Evolutionary conservation across 306 rosid species (phyloP).

Genomic region (Oxytropis ochrocephala): DNA sequence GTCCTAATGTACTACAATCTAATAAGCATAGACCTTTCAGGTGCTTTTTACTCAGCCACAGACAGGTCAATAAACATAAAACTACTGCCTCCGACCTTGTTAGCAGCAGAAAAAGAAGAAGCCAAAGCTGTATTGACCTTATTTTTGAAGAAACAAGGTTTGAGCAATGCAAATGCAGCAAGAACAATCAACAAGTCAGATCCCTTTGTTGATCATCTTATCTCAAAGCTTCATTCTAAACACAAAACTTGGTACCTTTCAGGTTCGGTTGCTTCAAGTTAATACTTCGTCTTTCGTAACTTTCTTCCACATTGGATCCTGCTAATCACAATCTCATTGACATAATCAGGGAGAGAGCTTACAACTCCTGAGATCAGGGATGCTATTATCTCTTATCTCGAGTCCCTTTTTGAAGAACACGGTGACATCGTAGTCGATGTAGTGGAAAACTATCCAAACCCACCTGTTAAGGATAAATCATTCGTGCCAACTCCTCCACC

Average conservation of each 20-base stretch:
- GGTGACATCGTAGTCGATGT: slow-evolving; percentile 45
- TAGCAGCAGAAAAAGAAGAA: slow-evolving; percentile 92
- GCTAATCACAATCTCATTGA: slow-evolving; percentile 17
- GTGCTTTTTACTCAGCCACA: slow-evolving; percentile 32
- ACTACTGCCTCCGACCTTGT: slow-evolving; percentile 49
- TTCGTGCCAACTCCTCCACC: slow-evolving; percentile 22
- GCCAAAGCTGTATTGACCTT: slow-evolving; percentile 78
- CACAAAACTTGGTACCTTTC: slow-evolving; percentile 87
- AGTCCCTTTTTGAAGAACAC: slow-evolving; percentile 62
- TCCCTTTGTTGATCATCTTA: slow-evolving; percentile 62
- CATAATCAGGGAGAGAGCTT: slow-evolving; percentile 76
- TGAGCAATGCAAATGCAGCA: slow-evolving; percentile 65
- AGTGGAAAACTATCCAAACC: slow-evolving; percentile 69
- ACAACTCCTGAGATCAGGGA: slow-evolving; percentile 93
- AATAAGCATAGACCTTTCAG: not conserved
- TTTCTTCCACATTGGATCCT: slow-evolving; percentile 9
- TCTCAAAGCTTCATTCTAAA: slow-evolving; percentile 71
- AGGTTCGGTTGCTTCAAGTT: slow-evolving; percentile 61
- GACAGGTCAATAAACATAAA: slow-evolving; percentile 43
- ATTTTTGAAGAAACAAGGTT: slow-evolving; percentile 81
- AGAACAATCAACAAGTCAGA: slow-evolving; percentile 76
- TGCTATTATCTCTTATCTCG: slow-evolving; percentile 69
- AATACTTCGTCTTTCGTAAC: not conserved
- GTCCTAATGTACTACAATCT: slow-evolving; percentile 6
- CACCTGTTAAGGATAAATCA: slow-evolving; percentile 49